phyloP scores from a whole-genome alignment of 1,284 basidiomycete species.

The Fomitopsis schrenkii region DNA sequence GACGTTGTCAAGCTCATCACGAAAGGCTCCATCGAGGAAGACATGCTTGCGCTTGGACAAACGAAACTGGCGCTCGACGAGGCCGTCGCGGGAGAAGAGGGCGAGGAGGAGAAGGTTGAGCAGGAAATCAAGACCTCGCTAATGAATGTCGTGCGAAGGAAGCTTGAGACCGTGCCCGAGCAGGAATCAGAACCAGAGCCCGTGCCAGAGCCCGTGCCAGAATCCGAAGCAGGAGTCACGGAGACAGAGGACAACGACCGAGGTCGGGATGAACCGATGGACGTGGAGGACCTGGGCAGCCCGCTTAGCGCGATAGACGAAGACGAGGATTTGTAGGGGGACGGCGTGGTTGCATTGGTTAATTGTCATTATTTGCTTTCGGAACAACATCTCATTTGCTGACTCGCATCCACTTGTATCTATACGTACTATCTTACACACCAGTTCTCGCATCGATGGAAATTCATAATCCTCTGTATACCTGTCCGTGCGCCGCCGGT shows the following conservation, averaged over 20 bases:
- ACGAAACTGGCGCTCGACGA: slow-evolving; percentile 91
- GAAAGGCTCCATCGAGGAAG: slow-evolving; percentile 92
- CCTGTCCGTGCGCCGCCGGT: slow-evolving; percentile 56
- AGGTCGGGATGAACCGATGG: background rate
- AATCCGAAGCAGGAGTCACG: background rate
- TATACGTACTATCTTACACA: slow-evolving; percentile 1
- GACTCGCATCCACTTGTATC: slow-evolving; percentile 3
- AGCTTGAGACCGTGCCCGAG: slow-evolving; percentile 43
- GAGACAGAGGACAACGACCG: background rate
- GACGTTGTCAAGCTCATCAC: slow-evolving; percentile 94
- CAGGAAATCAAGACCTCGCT: slow-evolving; percentile 78
- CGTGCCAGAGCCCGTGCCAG: background rate
- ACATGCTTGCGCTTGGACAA: slow-evolving; percentile 86
- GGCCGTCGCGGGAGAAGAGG: slow-evolving; percentile 79
- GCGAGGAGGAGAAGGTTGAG: slow-evolving; percentile 57
- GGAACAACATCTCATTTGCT: background rate
- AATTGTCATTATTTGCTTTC: background rate
- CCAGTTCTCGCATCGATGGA: slow-evolving; percentile 1
- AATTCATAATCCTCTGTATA: slow-evolving; percentile 8
- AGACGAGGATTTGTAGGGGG: background rate
- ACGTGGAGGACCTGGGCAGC: slow-evolving; percentile 4
- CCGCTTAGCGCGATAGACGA: slow-evolving; percentile 7
- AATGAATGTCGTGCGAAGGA: slow-evolving; percentile 76
- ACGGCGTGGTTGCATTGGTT: background rate
- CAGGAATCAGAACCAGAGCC: slow-evolving; percentile 6